phyloP scores from a whole-genome alignment of 148 eudicot genomes.

The Rhododendron henanense region DNA sequence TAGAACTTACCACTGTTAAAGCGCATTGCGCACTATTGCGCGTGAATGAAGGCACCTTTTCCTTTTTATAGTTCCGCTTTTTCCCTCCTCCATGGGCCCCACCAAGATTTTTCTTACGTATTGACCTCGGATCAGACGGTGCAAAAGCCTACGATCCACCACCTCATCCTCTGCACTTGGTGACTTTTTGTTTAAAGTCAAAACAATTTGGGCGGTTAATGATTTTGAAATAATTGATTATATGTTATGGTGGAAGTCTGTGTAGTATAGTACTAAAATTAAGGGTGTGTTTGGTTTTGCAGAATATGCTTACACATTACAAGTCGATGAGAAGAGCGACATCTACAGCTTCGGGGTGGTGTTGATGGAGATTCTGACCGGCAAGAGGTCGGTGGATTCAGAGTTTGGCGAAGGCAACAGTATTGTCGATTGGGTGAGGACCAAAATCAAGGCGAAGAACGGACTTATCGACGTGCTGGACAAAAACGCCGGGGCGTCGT shows the following conservation, averaged over 20 bases:
- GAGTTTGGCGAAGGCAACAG: slow-evolving; percentile 91
- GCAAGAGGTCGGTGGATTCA: slow-evolving; percentile 66
- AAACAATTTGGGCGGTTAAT: slow-evolving; percentile 6
- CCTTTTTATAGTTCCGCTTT: slow-evolving; percentile 12
- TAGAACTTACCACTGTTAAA: not conserved
- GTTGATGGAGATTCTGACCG: slow-evolving; percentile 65
- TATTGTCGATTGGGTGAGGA: slow-evolving; percentile 82
- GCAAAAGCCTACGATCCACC: not conserved
- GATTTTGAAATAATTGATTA: not conserved
- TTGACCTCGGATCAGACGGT: not conserved
- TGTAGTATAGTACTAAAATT: no score
- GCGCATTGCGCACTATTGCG: slow-evolving; percentile 25
- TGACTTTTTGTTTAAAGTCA: slow-evolving; percentile 5
- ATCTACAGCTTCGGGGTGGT: slow-evolving; percentile 91
- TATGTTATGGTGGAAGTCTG: not conserved
- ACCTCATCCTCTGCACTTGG: not conserved
- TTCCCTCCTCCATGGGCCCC: slow-evolving; percentile 19
- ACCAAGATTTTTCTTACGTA: slow-evolving; percentile 4
- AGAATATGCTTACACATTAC: slow-evolving; percentile 93
- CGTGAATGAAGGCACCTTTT: slow-evolving; percentile 30
- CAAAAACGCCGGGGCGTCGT: slow-evolving; percentile 74
- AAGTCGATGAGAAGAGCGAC: slow-evolving; percentile 97
- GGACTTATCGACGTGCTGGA: slow-evolving; percentile 60
- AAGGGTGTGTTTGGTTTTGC: slow-evolving; percentile 10
- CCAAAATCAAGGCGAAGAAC: slow-evolving; percentile 56